phyloP scores from a whole-genome alignment of 805 yeast genomes.

The Clavispora carvajalis region DNA sequence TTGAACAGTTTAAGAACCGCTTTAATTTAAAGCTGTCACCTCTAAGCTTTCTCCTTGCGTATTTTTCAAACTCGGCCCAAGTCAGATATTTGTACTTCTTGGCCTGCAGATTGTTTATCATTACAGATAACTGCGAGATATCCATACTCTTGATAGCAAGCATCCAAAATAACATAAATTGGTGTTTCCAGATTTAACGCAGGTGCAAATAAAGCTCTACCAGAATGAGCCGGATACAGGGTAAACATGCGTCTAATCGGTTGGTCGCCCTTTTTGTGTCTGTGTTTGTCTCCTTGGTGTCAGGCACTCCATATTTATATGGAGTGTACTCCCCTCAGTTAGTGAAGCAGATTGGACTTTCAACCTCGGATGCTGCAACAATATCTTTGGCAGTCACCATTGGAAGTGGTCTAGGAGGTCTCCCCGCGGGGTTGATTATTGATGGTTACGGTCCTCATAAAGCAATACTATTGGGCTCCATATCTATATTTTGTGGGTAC shows the following conservation, averaged over 20 bases:
- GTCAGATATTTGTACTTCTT: too few relatives aligned
- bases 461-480: slow-evolving; percentile 52
- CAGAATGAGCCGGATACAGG: background rate
- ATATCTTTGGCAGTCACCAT: slow-evolving; percentile 52
- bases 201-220: background rate
- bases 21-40: too few relatives aligned
- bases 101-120: too few relatives aligned
- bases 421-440: slow-evolving; percentile 64
- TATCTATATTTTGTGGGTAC: slow-evolving; percentile 52
- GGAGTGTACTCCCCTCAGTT: slow-evolving; percentile 76
- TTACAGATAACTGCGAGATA: too few relatives aligned
- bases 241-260: slow-evolving; percentile 8
- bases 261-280: slow-evolving; percentile 27
- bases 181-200: too few relatives aligned
- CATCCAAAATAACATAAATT: too few relatives aligned
- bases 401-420: slow-evolving; percentile 67
- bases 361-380: slow-evolving; percentile 58
- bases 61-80: too few relatives aligned
- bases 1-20: too few relatives aligned
- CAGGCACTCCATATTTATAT: slow-evolving; percentile 72
- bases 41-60: too few relatives aligned
- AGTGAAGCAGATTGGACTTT: slow-evolving; percentile 48
- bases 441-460: slow-evolving; percentile 54
- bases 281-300: slow-evolving; percentile 52
- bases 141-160: too few relatives aligned